A percentile compares a stretch with the other conserved stretches of the same genome.
phyloP scores from a whole-genome alignment of 1,284 basidiomycete genomes.

The Pterulicium gracile region DNA sequence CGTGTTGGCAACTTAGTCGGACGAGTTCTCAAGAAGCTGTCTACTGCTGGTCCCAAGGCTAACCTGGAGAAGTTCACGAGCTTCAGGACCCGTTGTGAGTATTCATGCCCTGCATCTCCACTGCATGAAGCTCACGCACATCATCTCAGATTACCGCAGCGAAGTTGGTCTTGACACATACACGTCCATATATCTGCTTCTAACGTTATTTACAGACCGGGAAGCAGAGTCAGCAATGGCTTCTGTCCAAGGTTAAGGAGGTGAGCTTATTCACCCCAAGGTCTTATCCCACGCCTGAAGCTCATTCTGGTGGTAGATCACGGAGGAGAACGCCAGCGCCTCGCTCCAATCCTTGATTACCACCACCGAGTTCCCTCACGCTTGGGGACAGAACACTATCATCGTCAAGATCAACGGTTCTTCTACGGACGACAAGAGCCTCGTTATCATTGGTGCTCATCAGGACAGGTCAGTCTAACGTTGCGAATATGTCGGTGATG shows the following conservation, averaged over 20 bases:
- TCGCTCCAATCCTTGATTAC: conserved; percentile 47
- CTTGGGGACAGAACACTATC: conserved; percentile 90
- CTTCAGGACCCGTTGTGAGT: conserved; percentile 61
- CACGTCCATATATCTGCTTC: conserved; percentile 10
- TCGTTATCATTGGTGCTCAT: conserved; percentile 74
- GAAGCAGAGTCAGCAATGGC: conserved; percentile 73
- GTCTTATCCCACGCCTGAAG: conserved; percentile 6
- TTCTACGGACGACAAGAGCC: conserved; percentile 42
- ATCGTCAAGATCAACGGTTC: conserved; percentile 66
- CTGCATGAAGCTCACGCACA: conserved; percentile 16
- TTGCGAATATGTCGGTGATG: conserved; percentile 9
- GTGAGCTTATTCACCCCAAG: conserved; percentile 24
- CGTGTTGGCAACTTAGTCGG: conserved; percentile 46
- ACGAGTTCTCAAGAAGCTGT: conserved; percentile 53
- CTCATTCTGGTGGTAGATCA: no score
- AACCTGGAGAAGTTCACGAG: conserved; percentile 68
- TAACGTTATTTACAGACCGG: conserved; percentile 48
- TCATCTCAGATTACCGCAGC: conserved; percentile 63
- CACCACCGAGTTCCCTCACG: conserved; percentile 74
- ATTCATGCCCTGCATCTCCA: conserved; percentile 14
- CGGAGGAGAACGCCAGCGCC: conserved; percentile 45
- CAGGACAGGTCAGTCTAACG: conserved; percentile 64
- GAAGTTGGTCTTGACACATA: conserved; percentile 33
- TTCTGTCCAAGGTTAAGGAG: conserved; percentile 62
- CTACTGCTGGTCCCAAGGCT: conserved; percentile 52